Conservation (phyloP, 2,329 filamentous ascomycete genomes). For the Didymella pinodella region DNA sequence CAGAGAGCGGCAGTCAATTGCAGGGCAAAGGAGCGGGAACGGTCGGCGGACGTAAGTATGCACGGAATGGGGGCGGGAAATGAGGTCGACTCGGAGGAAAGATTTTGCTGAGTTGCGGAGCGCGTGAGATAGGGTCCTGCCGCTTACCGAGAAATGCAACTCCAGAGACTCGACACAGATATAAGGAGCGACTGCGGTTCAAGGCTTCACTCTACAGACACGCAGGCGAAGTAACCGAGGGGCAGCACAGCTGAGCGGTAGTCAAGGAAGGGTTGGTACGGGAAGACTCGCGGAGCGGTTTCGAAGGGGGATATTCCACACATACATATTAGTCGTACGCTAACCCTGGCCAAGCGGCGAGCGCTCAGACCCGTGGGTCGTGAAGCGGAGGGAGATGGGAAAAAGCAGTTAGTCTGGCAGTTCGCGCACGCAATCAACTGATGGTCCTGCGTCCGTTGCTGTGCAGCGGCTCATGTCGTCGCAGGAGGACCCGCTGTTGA, state of each 20-base stretch:
- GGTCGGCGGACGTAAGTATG: slow-evolving; percentile 27
- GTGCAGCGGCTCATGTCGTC: slow-evolving; percentile 8
- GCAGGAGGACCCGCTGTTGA: slow-evolving; percentile 1
- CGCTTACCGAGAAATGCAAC: slow-evolving; percentile 45
- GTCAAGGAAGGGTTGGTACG: slow-evolving; percentile 30
- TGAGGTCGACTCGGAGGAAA: slow-evolving; percentile 40
- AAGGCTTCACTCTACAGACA: slow-evolving; percentile 35
- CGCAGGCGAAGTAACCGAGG: slow-evolving; percentile 26
- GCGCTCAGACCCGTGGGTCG: slow-evolving; percentile 26
- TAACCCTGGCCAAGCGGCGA: slow-evolving; percentile 37
- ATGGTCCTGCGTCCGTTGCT: slow-evolving; percentile 11
- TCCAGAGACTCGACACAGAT: slow-evolving; percentile 15
- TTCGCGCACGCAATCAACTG: slow-evolving; percentile 22
- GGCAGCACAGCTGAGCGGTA: slow-evolving; percentile 35
- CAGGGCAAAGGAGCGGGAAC: slow-evolving; percentile 23
- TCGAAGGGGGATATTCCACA: slow-evolving; percentile 44
- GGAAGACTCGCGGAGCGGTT: slow-evolving; percentile 36
- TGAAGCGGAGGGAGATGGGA: slow-evolving; percentile 20
- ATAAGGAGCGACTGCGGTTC: slow-evolving; percentile 46
- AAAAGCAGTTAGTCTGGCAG: slow-evolving; percentile 18
- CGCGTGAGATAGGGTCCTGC: slow-evolving; percentile 31
- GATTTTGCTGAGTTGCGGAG: slow-evolving; percentile 46
- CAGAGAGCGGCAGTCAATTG: slow-evolving; percentile 31
- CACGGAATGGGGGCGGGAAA: slow-evolving; percentile 39
- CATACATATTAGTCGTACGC: slow-evolving; percentile 36